Conservation (phyloP, 495 filamentous ascomycete species). For the Pseudoneurospora amorphoporcata region DNA sequence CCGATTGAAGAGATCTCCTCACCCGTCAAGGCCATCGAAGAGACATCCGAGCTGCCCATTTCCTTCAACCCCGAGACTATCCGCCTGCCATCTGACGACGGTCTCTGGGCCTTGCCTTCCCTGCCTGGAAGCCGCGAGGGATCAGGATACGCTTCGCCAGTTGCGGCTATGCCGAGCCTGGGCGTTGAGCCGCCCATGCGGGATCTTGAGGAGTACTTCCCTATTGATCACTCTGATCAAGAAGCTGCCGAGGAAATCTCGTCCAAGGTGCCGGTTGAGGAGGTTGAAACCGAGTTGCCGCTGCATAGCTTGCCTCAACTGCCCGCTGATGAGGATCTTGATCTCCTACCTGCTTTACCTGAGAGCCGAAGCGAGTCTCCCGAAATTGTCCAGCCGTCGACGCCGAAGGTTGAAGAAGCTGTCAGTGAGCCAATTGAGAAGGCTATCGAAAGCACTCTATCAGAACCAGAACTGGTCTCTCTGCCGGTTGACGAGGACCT, state of each 20-base stretch:
- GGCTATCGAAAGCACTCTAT: background rate
- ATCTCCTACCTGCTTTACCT: constrained; percentile 4
- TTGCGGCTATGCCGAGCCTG: background rate
- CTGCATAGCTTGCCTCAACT: background rate
- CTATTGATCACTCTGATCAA: background rate
- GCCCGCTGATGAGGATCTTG: background rate
- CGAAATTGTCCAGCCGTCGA: background rate
- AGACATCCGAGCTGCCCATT: background rate
- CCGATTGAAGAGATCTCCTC: background rate
- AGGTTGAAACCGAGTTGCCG: background rate
- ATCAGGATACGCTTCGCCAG: background rate
- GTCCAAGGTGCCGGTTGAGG: background rate
- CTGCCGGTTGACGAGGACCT: background rate
- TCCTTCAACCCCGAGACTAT: background rate
- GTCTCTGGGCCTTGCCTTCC: background rate
- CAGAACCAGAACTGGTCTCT: background rate
- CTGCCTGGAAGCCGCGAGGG: background rate
- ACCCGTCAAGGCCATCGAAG: background rate
- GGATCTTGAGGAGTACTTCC: background rate
- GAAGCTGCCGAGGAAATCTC: background rate
- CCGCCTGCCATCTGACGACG: background rate
- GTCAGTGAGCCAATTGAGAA: background rate
- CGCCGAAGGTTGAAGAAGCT: background rate
- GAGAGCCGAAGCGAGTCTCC: constrained; percentile 6
- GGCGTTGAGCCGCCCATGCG: background rate